phyloP scores from a whole-genome alignment of 192 early-diverging fungal species.

The Dissophora globulifera region DNA sequence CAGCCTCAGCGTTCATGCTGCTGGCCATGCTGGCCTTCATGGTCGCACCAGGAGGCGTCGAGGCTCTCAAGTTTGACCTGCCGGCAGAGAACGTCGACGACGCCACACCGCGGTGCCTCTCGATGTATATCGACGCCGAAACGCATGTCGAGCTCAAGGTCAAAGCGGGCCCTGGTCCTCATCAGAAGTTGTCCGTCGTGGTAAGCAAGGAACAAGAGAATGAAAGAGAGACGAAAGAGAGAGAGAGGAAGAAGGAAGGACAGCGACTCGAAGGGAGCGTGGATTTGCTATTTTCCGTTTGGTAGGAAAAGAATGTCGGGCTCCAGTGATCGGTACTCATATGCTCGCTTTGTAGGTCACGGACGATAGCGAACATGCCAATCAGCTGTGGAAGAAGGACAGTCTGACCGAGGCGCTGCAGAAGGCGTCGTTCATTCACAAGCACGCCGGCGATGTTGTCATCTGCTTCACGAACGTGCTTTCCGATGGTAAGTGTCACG shows the following conservation, averaged over 20 bases:
- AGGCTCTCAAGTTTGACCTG: slow-evolving; percentile 87
- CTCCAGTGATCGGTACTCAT: neutral
- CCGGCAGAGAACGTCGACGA: slow-evolving; percentile 57
- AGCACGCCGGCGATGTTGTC: slow-evolving; percentile 84
- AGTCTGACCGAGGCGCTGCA: slow-evolving; percentile 71
- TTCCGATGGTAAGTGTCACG: slow-evolving; percentile 60
- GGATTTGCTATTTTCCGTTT: no score
- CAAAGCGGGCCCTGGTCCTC: slow-evolving; percentile 75
- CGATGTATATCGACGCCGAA: slow-evolving; percentile 78
- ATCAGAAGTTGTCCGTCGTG: slow-evolving; percentile 77
- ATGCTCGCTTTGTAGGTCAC: slow-evolving; percentile 60
- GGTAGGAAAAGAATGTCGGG: no score
- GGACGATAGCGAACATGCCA: slow-evolving; percentile 76
- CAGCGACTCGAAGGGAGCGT: no score
- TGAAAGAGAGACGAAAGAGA: no score
- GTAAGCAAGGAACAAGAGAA: slow-evolving; percentile 43
- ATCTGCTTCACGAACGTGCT: slow-evolving; percentile 88
- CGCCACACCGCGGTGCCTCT: slow-evolving; percentile 71
- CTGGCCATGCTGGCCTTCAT: slow-evolving; percentile 31
- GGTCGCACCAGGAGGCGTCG: slow-evolving; percentile 22
- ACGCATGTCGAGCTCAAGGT: slow-evolving; percentile 76
- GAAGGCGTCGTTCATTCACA: slow-evolving; percentile 79
- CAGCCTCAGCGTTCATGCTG: slow-evolving; percentile 33
- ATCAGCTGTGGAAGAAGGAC: slow-evolving; percentile 76
- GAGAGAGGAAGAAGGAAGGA: no score